Evolutionary conservation across 208 protist species (phyloP).

Genomic region (Trypanosomatidae sp.): DNA sequence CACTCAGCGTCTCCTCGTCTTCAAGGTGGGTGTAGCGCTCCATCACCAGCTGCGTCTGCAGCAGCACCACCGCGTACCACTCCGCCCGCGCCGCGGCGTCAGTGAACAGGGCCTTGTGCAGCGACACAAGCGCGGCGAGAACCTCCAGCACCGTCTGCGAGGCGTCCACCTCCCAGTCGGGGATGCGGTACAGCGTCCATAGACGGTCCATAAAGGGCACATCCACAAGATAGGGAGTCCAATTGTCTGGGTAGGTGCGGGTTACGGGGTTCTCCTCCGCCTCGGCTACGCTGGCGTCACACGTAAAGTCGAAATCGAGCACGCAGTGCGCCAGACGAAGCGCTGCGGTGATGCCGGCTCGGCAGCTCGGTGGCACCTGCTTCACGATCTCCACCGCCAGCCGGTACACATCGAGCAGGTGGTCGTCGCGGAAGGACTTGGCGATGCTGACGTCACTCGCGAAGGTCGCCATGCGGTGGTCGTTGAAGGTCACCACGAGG

Average conservation of each 20-base stretch:
- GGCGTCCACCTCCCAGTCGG: slow-evolving; percentile 19
- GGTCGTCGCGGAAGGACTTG: slow-evolving; percentile 45
- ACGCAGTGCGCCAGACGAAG: slow-evolving; percentile 20
- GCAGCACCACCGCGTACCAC: slow-evolving; percentile 48
- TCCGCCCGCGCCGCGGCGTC: slow-evolving; percentile 15
- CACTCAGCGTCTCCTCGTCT: slow-evolving; percentile 29
- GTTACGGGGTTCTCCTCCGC: slow-evolving; percentile 23
- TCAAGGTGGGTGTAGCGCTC: slow-evolving; percentile 40
- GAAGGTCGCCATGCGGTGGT: slow-evolving; percentile 24
- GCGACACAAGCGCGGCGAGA: slow-evolving; percentile 13
- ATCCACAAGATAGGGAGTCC: slow-evolving; percentile 17
- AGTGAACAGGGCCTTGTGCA: slow-evolving; percentile 25
- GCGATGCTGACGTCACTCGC: slow-evolving; percentile 32
- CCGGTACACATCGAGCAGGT: slow-evolving; percentile 41
- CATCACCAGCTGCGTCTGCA: slow-evolving; percentile 57
- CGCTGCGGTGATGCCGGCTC: slow-evolving; percentile 3
- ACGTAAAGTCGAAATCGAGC: slow-evolving; percentile 32
- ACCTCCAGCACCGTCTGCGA: slow-evolving; percentile 26
- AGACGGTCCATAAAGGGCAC: slow-evolving; percentile 20
- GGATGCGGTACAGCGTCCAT: slow-evolving; percentile 23
- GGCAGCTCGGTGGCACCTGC: slow-evolving; percentile 23
- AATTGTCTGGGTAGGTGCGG: slow-evolving; percentile 15
- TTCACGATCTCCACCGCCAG: slow-evolving; percentile 32
- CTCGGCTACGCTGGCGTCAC: slow-evolving; percentile 7
- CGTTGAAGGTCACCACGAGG: slow-evolving; percentile 26